These are phyloP conservation scores for Apostasia ramifera DNA, from an alignment of 106 monocot species.

Conservation along the genomic window DNA sequence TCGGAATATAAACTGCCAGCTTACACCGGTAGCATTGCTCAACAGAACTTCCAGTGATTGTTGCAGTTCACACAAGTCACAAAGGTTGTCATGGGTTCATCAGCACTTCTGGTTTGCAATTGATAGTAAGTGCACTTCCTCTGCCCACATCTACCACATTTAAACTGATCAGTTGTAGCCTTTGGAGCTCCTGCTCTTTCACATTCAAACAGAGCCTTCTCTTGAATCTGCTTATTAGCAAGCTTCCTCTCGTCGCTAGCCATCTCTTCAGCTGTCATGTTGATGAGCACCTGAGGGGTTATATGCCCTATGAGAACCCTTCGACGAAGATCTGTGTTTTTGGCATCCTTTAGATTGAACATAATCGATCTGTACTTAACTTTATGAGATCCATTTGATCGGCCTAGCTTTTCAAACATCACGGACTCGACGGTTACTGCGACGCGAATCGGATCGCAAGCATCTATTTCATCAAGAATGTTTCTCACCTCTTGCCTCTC, in stretches of 20 bases:
- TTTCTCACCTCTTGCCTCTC: conserved; percentile 48
- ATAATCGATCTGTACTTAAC: conserved; percentile 74
- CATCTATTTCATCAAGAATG: conserved; percentile 54
- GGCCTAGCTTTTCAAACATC: conserved; percentile 71
- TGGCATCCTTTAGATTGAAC: conserved; percentile 87
- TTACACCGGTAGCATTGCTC: neutral
- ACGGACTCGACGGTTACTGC: conserved; percentile 65
- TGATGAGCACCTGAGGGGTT: conserved; percentile 37
- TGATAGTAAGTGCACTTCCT: conserved; percentile 70
- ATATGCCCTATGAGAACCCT: conserved; percentile 76
- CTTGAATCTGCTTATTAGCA: conserved; percentile 74
- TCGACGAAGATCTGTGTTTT: conserved; percentile 86
- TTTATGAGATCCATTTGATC: conserved; percentile 64
- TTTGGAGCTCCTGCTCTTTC: conserved; percentile 60
- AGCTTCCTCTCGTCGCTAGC: conserved; percentile 79
- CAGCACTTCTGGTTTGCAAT: conserved; percentile 58
- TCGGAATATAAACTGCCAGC: neutral
- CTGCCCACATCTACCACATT: conserved; percentile 76
- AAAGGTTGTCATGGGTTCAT: conserved; percentile 72
- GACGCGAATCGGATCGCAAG: conserved; percentile 64
- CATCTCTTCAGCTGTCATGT: conserved; percentile 84
- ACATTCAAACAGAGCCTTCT: conserved; percentile 83
- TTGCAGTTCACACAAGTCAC: conserved; percentile 84
- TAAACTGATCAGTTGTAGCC: conserved; percentile 94
- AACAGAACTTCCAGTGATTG: conserved; percentile 81